Conservation (phyloP, 1,284 basidiomycete genomes). For the Trametes sp. region DNA sequence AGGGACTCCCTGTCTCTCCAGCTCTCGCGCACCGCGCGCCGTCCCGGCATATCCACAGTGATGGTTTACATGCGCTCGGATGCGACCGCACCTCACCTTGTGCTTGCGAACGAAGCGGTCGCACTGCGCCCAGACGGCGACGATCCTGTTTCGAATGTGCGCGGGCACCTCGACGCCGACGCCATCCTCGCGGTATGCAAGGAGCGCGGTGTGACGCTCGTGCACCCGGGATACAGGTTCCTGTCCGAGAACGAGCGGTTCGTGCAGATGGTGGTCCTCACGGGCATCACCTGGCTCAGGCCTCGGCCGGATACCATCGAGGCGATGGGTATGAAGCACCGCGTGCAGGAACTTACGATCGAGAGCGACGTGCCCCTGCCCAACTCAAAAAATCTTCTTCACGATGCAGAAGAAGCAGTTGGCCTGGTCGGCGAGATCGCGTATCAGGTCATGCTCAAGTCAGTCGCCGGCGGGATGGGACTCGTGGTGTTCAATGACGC, state of each 20-base stretch:
- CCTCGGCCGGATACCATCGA: conserved; percentile 61
- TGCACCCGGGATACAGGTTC: conserved; percentile 76
- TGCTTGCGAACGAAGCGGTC: conserved; percentile 57
- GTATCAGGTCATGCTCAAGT: conserved; percentile 75
- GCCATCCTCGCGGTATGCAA: conserved; percentile 55
- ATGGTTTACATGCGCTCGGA: conserved; percentile 64
- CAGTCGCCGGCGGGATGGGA: conserved; percentile 76
- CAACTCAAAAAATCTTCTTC: conserved; percentile 58
- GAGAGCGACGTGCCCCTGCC: conserved; percentile 60
- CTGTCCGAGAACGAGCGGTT: conserved; percentile 72
- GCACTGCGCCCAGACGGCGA: conserved; percentile 41
- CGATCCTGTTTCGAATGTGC: conserved; percentile 33
- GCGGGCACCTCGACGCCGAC: conserved; percentile 52
- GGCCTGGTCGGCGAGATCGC: conserved; percentile 53
- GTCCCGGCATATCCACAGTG: conserved; percentile 55
- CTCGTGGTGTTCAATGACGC: conserved; percentile 61
- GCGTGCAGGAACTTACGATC: conserved; percentile 58
- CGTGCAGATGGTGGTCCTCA: conserved; percentile 52
- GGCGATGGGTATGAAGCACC: conserved; percentile 70
- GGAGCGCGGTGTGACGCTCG: conserved; percentile 55
- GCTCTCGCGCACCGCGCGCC: conserved; percentile 61
- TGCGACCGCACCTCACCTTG: conserved; percentile 60
- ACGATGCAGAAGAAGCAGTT: conserved; percentile 53
- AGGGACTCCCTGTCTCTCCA: no score
- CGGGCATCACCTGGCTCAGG: conserved; percentile 67